A percentile compares a stretch with the other conserved stretches of the same genome.
phyloP scores from a whole-genome alignment of 306 rosid genomes.

The Ochetophila trinervis region DNA sequence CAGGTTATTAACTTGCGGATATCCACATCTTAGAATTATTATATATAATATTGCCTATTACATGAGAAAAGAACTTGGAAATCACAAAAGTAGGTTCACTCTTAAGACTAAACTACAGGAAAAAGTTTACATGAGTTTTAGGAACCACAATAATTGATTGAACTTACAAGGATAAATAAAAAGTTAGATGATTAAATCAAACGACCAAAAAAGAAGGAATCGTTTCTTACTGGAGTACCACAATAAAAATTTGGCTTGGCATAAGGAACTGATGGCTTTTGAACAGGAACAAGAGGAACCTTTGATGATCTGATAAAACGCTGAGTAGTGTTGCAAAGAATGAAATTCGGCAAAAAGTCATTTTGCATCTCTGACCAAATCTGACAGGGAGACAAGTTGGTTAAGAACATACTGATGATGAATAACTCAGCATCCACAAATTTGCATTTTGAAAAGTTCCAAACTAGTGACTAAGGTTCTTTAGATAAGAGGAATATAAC shows the following conservation, averaged over 20 bases:
- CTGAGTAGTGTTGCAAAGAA: constrained; percentile 95
- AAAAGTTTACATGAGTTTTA: background rate
- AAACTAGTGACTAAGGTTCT: background rate
- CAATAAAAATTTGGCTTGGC: constrained; percentile 92
- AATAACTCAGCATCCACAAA: constrained; percentile 15
- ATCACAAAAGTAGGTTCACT: background rate
- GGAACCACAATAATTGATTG: constrained; percentile 19
- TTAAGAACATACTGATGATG: constrained; percentile 20
- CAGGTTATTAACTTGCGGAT: too few relatives aligned
- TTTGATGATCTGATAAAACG: constrained; percentile 82
- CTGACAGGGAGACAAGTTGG: constrained; percentile 45
- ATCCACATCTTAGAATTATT: too few relatives aligned
- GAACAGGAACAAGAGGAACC: constrained; percentile 63
- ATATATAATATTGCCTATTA: too few relatives aligned
- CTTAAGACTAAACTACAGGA: background rate
- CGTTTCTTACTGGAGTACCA: constrained; percentile 75
- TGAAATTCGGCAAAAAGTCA: constrained; percentile 86
- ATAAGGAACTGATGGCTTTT: constrained; percentile 94
- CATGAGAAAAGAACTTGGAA: background rate
- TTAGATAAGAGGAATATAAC: background rate
- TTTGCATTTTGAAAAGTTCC: constrained; percentile 14
- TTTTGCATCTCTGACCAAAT: constrained; percentile 98
- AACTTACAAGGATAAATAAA: constrained; percentile 10
- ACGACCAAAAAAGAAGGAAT: constrained; percentile 6
- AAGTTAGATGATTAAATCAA: background rate